A percentile compares a stretch with the other conserved stretches of the same genome.
Evolutionary conservation across 2,329 filamentous ascomycete genomes (phyloP).

Genomic region (Talaromyces piceae): DNA sequence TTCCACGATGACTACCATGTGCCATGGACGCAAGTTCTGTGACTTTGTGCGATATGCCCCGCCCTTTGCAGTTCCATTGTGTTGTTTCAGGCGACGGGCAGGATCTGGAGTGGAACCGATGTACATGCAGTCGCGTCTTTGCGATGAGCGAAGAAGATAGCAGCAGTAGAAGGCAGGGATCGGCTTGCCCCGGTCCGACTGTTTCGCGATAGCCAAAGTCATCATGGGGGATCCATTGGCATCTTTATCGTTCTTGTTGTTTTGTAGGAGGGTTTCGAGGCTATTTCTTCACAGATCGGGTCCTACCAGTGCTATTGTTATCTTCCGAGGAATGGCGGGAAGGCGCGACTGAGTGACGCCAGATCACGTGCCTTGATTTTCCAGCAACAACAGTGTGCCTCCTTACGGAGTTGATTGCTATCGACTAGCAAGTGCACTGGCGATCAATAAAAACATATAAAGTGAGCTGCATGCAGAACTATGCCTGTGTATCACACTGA

Average conservation of each 20-base stretch:
- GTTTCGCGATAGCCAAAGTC: not conserved
- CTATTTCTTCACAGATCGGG: no score
- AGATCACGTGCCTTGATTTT: not conserved
- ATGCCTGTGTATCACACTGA: no score
- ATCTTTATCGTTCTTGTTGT: not conserved
- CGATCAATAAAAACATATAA: no score
- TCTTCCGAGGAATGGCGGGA: not conserved
- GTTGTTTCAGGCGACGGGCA: constrained; percentile 73
- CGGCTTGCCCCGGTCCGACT: constrained; percentile 18
- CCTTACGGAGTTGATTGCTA: no score
- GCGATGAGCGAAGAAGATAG: constrained; percentile 80
- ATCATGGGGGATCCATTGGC: not conserved
- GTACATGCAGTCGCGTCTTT: constrained; percentile 64
- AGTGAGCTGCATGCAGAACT: no score
- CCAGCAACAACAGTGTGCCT: not conserved
- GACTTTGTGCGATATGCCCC: constrained; percentile 72
- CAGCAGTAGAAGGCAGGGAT: constrained; percentile 90
- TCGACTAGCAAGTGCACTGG: no score
- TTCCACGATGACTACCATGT: constrained; percentile 78
- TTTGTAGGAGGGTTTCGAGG: no score
- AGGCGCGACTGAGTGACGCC: not conserved
- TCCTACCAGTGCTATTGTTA: no score
- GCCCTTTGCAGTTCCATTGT: constrained; percentile 78
- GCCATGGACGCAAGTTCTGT: constrained; percentile 69
- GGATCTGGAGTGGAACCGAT: constrained; percentile 90